Evolutionary conservation across 257 asterid species (phyloP), one percentile per base, ranked within the genome.

Genomic region (Nicotiana tomentosiformis): DNA sequence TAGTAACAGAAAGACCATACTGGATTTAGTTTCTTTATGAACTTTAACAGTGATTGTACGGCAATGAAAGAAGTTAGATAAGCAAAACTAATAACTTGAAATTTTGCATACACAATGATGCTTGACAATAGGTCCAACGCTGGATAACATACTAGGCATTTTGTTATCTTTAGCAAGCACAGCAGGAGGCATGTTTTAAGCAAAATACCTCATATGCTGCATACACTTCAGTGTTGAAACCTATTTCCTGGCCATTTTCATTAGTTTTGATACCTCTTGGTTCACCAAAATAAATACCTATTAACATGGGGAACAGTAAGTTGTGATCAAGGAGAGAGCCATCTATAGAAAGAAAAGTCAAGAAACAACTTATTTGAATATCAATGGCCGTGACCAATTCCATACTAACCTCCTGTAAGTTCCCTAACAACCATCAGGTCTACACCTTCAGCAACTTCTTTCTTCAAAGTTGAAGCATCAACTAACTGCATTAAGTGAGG

Each of bases 401-500:
- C 57, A 80, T 33, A 86, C 93, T 86, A 84, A 96, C 99, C 99
- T 92, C 99, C 99, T 2, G 98, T 96, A 56, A 96, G 93, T 88
- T 96, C 99, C 86, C 99, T 93, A 37, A 96, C 98, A 84, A 96
- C 99, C 98, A 94, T 93, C 88, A 96, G 88, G 85, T 96, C 99
- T 66, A 96, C 99, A 35, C 98, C 99, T 89, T 92, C 99, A 2
- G 98, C 98, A 64, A 96, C 93, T 86, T 96, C 99, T 85, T 86
- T 96, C 86, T 94, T 94, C 92, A 94, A 85, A 35, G 99, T 94
- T 17, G 99, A 96, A 81, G 98, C 99, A 86, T 96, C 98, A 81
- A 94, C 98, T 77, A 96, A 90, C 98, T 94, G 83, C 85, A 81
- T 64, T 86, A 86, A 66, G 66, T n/a, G 37, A 66, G 84, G 46